Evolutionary conservation across 1,139 yeast genomes (phyloP).

Genomic region (Magnusiomyces clavatus): DNA sequence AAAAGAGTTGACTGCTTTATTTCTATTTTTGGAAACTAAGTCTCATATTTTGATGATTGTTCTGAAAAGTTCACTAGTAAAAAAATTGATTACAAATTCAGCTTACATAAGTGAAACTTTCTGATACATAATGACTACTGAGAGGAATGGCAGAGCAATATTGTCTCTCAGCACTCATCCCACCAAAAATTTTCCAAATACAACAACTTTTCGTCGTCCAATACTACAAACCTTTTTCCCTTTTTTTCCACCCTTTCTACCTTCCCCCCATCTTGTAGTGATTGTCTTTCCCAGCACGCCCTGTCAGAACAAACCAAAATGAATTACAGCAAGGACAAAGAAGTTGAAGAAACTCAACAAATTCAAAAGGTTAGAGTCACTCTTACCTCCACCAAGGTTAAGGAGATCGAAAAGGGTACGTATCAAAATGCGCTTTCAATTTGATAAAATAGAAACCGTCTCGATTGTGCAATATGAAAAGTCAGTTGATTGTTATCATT

Average conservation of each 20-base stretch:
- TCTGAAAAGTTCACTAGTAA: no score
- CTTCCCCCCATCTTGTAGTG: conserved; percentile 7
- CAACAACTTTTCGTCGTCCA: background rate
- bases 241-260: conserved; percentile 9
- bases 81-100: no score
- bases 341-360: conserved; percentile 72
- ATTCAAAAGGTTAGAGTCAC: conserved; percentile 99
- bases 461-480: no score
- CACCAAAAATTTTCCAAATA: background rate
- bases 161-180: no score
- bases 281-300: conserved; percentile 1
- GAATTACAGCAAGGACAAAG: conserved; percentile 44
- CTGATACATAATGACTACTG: no score
- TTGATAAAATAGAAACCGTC: no score
- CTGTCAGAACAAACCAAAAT: background rate
- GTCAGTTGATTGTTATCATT: no score
- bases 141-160: no score
- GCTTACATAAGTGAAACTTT: no score
- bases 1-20: no score
- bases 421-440: conserved; percentile 18
- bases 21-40: no score
- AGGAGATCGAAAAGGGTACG: conserved; percentile 82
- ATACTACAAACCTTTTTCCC: background rate
- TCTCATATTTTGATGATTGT: no score
- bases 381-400: conserved; percentile 97